These are phyloP conservation scores for Hypoxylon sp. DNA, from an alignment of 2,329 filamentous ascomycete species.

Conservation along the genomic window DNA sequence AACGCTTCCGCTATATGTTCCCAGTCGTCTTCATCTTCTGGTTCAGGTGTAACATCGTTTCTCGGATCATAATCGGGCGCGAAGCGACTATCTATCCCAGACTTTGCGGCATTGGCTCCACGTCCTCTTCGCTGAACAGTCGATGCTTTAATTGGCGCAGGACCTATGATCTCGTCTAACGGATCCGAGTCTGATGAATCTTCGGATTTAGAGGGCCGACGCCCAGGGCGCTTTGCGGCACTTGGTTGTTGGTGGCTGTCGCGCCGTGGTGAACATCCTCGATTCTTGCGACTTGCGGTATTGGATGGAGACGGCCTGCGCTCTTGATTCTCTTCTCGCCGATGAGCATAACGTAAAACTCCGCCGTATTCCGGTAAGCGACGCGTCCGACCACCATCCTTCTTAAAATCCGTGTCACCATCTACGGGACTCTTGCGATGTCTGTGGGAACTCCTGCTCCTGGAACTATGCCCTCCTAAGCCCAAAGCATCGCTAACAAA, in stretches of 20 bases:
- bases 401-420: conserved; percentile 44
- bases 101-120: conserved; percentile 72
- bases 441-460: conserved; percentile 39
- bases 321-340: conserved; percentile 24
- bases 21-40: conserved; percentile 76
- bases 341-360: conserved; percentile 28
- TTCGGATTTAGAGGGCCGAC: conserved; percentile 19
- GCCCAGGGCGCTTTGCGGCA: conserved; percentile 13
- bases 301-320: conserved; percentile 32
- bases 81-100: conserved; percentile 86
- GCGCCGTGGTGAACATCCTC: conserved; percentile 27
- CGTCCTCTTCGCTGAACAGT: conserved; percentile 75
- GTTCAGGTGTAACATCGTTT: conserved; percentile 66
- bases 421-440: conserved; percentile 36
- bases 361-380: conserved; percentile 33
- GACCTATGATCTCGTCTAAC: conserved; percentile 82
- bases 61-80: conserved; percentile 73
- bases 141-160: conserved; percentile 68
- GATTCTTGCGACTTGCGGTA: conserved; percentile 30
- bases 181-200: conserved; percentile 75
- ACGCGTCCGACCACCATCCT: conserved; percentile 49
- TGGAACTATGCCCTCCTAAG: conserved; percentile 22
- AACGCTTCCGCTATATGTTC: conserved; percentile 83
- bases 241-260: conserved; percentile 22
- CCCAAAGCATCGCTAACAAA: conserved; percentile 22